Evolutionary conservation across 2,329 filamentous ascomycete species (phyloP).

Genomic region (Aspergillus terreus): DNA sequence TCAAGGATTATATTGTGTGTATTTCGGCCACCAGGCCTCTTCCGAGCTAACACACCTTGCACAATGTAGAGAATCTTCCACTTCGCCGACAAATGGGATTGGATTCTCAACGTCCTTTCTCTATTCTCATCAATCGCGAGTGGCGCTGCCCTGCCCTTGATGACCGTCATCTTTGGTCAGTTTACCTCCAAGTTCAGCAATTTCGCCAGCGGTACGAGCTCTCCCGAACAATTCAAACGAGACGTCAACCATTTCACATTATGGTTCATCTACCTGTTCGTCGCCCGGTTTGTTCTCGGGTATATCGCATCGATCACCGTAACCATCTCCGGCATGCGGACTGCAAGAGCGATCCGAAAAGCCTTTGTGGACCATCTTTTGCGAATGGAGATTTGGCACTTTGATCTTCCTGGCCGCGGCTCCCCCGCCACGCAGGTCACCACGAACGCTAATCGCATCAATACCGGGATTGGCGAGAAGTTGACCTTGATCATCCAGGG

Average conservation of each 20-base stretch:
- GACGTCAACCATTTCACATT: slow-evolving; percentile 1
- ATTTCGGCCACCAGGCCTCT: neutral
- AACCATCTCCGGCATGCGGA: slow-evolving; percentile 20
- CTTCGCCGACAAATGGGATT: neutral
- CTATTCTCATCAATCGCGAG: neutral
- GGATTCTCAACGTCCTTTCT: neutral
- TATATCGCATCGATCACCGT: slow-evolving; percentile 10
- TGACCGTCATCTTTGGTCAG: slow-evolving; percentile 3
- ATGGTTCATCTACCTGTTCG: neutral
- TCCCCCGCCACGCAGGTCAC: slow-evolving; percentile 13
- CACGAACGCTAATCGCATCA: slow-evolving; percentile 1
- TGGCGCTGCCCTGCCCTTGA: slow-evolving; percentile 1
- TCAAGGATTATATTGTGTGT: neutral
- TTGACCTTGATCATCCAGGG: neutral
- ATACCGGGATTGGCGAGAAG: slow-evolving; percentile 2
- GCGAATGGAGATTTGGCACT: slow-evolving; percentile 23
- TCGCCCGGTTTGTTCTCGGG: slow-evolving; percentile 2
- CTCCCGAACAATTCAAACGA: neutral
- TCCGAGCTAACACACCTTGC: neutral
- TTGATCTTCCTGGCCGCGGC: slow-evolving; percentile 18
- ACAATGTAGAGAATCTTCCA: neutral
- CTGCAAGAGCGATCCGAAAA: slow-evolving; percentile 17
- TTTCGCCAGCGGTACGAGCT: neutral
- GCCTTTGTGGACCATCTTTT: slow-evolving; percentile 23
- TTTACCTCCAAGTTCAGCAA: slow-evolving; percentile 4